Evolutionary conservation across 164 flowering plant species (phyloP), one percentile per base, ranked within the genome.

Genomic region (Sedum album): DNA sequence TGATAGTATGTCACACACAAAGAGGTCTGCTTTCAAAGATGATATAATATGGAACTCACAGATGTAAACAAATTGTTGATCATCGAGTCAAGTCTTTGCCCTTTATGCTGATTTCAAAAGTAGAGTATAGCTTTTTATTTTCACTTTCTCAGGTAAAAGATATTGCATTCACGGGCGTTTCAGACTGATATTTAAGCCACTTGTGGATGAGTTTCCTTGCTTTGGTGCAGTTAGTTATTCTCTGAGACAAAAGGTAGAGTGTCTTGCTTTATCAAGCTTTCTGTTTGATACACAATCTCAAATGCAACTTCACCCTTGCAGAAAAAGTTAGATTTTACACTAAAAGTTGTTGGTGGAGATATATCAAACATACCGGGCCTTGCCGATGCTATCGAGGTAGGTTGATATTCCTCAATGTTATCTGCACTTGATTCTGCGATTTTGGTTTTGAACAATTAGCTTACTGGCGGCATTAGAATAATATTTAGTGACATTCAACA

Each of bases 101-200:
- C 42, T 44, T 44, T 14, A 15, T 44, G 48, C 15, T 44, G 18
- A 17, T 44, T 44, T 1, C 1, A 44, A 44, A 17, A 8, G 15
- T 9, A 41, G 11, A 41, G 11, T 41, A 11, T 41, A 35, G 38
- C 38, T 3, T 35, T 0, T 66, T 65, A 18, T 38, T 51, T 23
- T 77, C 69, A 68, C 31, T 63, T 30, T 31, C 72, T 15, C 66
- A 95, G 99, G 95, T 95, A 7, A 95, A 95, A 79, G 73, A 95
- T 73, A 82, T 92, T 76, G 98, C 85, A 42, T 95, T 95, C 78
- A 90, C 99, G 36, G 99, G 99, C 71, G 85, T 95, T 95, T 95
- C 82, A 86, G 99, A 82, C 68, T 95, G 76, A 90, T 95, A 15
- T 95, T 95, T 69, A 92, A 78, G 76, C 99, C 99, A 42, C 77